Evolutionary conservation across 2,329 filamentous ascomycete genomes (phyloP), one percentile per base, ranked within the genome.

Genomic region (Rhynchosporium graminicola): DNA sequence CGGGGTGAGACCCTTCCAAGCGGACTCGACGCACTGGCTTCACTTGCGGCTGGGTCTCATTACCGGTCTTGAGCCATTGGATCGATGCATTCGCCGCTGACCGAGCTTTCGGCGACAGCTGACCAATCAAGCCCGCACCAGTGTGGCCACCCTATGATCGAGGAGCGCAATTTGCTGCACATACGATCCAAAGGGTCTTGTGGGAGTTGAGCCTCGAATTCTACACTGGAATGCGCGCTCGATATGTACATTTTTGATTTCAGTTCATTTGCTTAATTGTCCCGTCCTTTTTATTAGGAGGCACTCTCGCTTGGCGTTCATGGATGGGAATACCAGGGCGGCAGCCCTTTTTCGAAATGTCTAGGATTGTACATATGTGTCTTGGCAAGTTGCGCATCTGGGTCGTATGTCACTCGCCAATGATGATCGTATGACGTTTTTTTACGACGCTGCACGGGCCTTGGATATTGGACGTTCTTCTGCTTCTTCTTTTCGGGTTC

Each of bases 281-380:
- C 20, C 45, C 26, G 20, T 3, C n/a, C 45, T 15, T 33, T 15
- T 33, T 15, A 1, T 36, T 29, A 31, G 9, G 31, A 57, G 28
- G 42, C 26, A 57, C 9, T 31, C 43, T 20, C 13, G 57, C 57
- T 50, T 31, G 57, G 57, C 57, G 45, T 59, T 42, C 31, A 59
- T 59, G 29, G 9, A 43, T 43, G 4, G 13, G 0, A 85, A 82
- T 60, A 65, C 87, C 0, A 87, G 87, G 3, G 86, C 85, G 0
- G 80, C 75, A 0, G 83, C 81, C 65, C 77, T 83, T 20, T 46
- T 33, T 57, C 13, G 8, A n/a, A 36, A 9, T 59, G 40, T 31
- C 6, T 38, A 20, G 48, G 36, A 50, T 20, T 20, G 20, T 20
- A 20, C 20, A 20, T 20, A 20, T 20, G 1, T 1, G 20, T 20